Evolutionary conservation across 1,139 yeast species (phyloP).

Genomic region (Suhomyces ambrosiae): DNA sequence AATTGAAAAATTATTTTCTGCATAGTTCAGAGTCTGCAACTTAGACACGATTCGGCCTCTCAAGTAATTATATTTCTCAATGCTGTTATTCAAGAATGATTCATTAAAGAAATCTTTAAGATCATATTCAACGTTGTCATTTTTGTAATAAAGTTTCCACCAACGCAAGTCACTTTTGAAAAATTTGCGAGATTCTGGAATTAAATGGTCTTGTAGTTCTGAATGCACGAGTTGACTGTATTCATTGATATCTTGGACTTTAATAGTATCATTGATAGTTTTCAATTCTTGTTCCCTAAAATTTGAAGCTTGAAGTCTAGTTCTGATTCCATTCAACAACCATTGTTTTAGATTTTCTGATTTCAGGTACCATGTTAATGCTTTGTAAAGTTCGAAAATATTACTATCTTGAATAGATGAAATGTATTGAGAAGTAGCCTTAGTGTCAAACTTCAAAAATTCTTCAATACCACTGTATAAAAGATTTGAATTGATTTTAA

Average conservation of each 20-base stretch:
- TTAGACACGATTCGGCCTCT: slow-evolving; percentile 37
- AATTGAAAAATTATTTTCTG: slow-evolving; percentile 10
- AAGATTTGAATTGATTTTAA: slow-evolving; percentile 38
- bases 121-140: slow-evolving; percentile 50
- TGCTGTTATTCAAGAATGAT: slow-evolving; percentile 43
- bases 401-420: slow-evolving; percentile 38
- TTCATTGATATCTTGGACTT: slow-evolving; percentile 25
- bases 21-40: slow-evolving; percentile 24
- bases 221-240: slow-evolving; percentile 39
- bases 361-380: slow-evolving; percentile 32
- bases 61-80: slow-evolving; percentile 40
- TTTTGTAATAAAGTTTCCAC: slow-evolving; percentile 49
- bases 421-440: slow-evolving; percentile 35
- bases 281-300: slow-evolving; percentile 7
- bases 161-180: slow-evolving; percentile 38
- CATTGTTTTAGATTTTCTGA: slow-evolving; percentile 26
- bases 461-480: slow-evolving; percentile 34
- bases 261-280: slow-evolving; percentile 15
- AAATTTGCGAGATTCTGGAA: slow-evolving; percentile 34
- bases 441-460: slow-evolving; percentile 34
- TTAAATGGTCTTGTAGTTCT: slow-evolving; percentile 40
- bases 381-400: slow-evolving; percentile 37
- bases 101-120: slow-evolving; percentile 41
- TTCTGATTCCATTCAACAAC: slow-evolving; percentile 28
- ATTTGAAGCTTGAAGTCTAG: slow-evolving; percentile 5